Conservation (phyloP, 2,329 filamentous ascomycete genomes). For the Sporothrix globosa region DNA sequence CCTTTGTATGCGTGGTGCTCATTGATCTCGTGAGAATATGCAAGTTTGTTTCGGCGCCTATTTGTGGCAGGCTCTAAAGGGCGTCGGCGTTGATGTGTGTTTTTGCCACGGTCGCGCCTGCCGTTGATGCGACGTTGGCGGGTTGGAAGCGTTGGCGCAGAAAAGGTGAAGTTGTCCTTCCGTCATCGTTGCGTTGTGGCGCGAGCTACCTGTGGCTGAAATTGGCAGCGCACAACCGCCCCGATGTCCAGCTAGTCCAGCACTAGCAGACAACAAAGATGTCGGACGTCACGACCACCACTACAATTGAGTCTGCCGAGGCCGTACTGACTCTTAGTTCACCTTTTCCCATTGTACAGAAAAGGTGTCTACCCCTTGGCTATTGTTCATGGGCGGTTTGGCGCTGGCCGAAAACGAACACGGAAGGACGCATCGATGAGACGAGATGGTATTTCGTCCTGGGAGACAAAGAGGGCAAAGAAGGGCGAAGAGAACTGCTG, state of each 20-base stretch:
- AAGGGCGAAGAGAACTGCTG: too few species aligned
- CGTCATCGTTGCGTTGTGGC: slow-evolving; percentile 24
- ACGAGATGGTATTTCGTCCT: neutral
- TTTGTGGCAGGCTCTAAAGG: neutral
- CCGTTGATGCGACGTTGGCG: slow-evolving; percentile 12
- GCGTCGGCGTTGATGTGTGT: neutral
- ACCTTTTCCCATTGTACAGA: neutral
- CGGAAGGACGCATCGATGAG: too few species aligned
- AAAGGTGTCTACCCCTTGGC: neutral
- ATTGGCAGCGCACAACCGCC: too few species aligned
- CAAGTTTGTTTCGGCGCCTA: neutral
- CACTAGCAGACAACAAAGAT: neutral
- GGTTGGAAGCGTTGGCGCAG: slow-evolving; percentile 5
- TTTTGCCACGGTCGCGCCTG: neutral
- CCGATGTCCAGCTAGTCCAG: neutral
- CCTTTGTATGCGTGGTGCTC: neutral
- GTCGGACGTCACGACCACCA: neutral
- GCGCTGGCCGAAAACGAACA: slow-evolving; percentile 12
- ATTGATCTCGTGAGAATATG: neutral
- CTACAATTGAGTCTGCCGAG: neutral
- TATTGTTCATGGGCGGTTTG: neutral
- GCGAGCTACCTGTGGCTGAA: slow-evolving; percentile 27
- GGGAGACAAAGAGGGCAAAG: neutral
- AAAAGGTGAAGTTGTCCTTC: slow-evolving; percentile 25
- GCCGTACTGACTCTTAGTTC: neutral